Conservation (phyloP, 306 rosid genomes). For the Cercis canadensis region DNA sequence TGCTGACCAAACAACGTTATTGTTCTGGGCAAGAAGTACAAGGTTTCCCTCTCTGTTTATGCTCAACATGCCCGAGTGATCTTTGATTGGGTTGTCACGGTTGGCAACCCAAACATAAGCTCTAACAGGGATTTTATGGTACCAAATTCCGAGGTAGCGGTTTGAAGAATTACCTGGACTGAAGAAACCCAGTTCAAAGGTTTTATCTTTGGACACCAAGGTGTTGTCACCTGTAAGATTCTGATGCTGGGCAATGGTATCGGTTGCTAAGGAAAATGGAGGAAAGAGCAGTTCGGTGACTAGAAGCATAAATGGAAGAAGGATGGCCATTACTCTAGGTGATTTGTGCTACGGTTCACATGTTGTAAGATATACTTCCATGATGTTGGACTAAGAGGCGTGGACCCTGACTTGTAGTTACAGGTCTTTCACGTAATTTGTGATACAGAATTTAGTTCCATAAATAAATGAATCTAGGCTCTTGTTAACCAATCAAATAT, state of each 20-base stretch:
- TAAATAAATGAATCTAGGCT: too few species aligned
- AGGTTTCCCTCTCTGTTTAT: conserved; percentile 39
- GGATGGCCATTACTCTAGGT: conserved; percentile 19
- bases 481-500: too few species aligned
- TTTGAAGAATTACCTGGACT: neutral
- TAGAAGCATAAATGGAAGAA: neutral
- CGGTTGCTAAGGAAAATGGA: neutral
- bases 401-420: too few species aligned
- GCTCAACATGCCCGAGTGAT: conserved; percentile 35
- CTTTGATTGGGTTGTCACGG: conserved; percentile 21
- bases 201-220: neutral
- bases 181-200: conserved; percentile 4
- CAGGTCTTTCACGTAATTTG: too few species aligned
- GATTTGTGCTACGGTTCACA: neutral
- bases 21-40: conserved; percentile 29
- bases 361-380: neutral
- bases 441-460: too few species aligned
- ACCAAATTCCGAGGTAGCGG: conserved; percentile 54
- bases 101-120: conserved; percentile 56
- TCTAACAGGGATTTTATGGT: conserved; percentile 23
- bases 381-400: too few species aligned
- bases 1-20: conserved; percentile 42
- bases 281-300: conserved; percentile 10
- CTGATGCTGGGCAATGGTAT: neutral
- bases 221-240: neutral